A percentile compares a stretch with the other conserved stretches of the same genome.
These are phyloP conservation scores for Eucalyptus curtisii DNA, from an alignment of 345 rosid species.

Conservation along the genomic window DNA sequence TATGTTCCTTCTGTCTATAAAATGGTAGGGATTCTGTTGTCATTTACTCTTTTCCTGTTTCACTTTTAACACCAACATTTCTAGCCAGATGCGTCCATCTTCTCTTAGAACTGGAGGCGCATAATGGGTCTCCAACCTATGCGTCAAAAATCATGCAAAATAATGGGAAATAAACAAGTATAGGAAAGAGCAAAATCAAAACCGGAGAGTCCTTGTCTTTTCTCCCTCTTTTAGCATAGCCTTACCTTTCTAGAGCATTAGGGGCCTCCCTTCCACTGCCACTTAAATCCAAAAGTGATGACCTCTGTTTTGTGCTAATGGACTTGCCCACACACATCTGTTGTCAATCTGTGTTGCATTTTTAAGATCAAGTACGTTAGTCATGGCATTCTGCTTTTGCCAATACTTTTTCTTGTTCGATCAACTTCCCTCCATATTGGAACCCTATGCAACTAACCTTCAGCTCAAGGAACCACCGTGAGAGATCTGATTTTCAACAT, in stretches of 20 bases:
- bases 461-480: neutral
- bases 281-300: neutral
- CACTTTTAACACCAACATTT: neutral
- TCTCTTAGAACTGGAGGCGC: neutral
- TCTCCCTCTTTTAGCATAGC: neutral
- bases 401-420: neutral
- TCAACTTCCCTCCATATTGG: neutral
- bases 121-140: neutral
- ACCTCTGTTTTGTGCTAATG: neutral
- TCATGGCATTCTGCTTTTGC: neutral
- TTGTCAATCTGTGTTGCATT: neutral
- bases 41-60: neutral
- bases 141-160: neutral
- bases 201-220: neutral
- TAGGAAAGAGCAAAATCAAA: neutral
- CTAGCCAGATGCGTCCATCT: neutral
- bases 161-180: neutral
- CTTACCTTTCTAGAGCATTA: neutral
- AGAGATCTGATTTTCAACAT: neutral
- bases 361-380: neutral
- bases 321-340: neutral
- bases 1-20: constrained; percentile 6
- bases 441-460: neutral
- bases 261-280: neutral
- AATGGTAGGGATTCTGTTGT: neutral